Conservation (phyloP, 768 basidiomycete genomes). For the Hemileccinum rubropunctum region DNA sequence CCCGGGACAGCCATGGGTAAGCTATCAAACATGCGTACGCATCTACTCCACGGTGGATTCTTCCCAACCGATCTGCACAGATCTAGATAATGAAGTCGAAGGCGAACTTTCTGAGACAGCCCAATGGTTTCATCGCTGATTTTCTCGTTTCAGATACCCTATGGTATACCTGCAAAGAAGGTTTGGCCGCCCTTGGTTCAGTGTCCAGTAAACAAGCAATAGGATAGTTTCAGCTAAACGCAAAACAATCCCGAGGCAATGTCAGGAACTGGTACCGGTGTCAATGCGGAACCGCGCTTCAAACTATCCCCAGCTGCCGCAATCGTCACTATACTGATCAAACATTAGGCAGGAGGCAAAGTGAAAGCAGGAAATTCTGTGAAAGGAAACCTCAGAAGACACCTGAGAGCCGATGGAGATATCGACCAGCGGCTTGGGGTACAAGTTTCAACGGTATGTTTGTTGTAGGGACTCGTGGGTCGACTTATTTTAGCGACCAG, state of each 20-base stretch:
- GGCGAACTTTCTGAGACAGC: constrained; percentile 40
- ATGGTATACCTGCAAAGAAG: constrained; percentile 81
- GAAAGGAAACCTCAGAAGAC: constrained; percentile 31
- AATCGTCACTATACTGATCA: constrained; percentile 82
- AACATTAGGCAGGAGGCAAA: constrained; percentile 72
- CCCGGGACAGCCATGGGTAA: constrained; percentile 83
- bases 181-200: constrained; percentile 52
- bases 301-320: constrained; percentile 72
- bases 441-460: not conserved
- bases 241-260: constrained; percentile 20
- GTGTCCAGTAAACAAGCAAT: constrained; percentile 30
- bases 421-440: no score
- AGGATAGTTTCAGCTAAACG: constrained; percentile 16
- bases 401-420: not conserved
- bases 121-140: not conserved
- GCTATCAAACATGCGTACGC: constrained; percentile 30
- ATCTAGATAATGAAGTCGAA: constrained; percentile 92
- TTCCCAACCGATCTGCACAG: constrained; percentile 69
- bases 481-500: no score
- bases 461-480: no score
- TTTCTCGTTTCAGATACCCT: constrained; percentile 62
- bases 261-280: constrained; percentile 15
- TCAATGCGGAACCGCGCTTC: constrained; percentile 51
- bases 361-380: constrained; percentile 44
- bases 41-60: constrained; percentile 80